These are phyloP conservation scores for Stagonosporopsis chrysanthemi DNA, from an alignment of 2,329 filamentous ascomycete genomes.

Conservation along the genomic window DNA sequence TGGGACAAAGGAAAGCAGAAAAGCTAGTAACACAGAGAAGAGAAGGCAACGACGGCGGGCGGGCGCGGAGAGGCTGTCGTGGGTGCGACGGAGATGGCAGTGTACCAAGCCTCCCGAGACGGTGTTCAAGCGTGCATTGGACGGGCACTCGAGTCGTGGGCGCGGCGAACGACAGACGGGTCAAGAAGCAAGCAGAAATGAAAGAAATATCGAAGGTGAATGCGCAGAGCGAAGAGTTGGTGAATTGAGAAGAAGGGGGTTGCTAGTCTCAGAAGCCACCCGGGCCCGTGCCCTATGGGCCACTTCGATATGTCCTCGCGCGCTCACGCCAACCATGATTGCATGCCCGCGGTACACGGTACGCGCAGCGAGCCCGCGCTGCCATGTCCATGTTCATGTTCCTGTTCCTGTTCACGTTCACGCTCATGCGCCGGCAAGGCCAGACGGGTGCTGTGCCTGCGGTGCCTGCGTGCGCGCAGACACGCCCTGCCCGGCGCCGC, in stretches of 20 bases:
- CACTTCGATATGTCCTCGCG: neutral
- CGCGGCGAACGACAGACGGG: conserved; percentile 33
- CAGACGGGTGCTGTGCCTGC: conserved; percentile 1
- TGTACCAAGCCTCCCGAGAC: conserved; percentile 51
- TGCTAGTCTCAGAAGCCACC: conserved; percentile 14
- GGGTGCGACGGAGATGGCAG: conserved; percentile 49
- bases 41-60: conserved; percentile 44
- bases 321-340: conserved; percentile 25
- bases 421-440: conserved; percentile 5
- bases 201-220: conserved; percentile 46
- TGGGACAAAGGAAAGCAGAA: conserved; percentile 36
- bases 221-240: conserved; percentile 33
- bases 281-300: neutral
- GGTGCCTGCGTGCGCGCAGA: conserved; percentile 1
- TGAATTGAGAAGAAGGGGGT: conserved; percentile 32
- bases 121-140: conserved; percentile 51
- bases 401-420: conserved; percentile 15
- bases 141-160: conserved; percentile 34
- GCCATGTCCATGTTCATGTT: neutral
- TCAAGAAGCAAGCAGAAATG: conserved; percentile 41
- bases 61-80: conserved; percentile 49
- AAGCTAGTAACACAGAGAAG: conserved; percentile 49
- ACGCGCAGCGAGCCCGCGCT: neutral
- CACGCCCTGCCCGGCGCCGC: conserved; percentile 1
- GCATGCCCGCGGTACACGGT: conserved; percentile 9